Evolutionary conservation across 164 flowering plant genomes (phyloP).

Genomic region (Pachysandra terminalis): DNA sequence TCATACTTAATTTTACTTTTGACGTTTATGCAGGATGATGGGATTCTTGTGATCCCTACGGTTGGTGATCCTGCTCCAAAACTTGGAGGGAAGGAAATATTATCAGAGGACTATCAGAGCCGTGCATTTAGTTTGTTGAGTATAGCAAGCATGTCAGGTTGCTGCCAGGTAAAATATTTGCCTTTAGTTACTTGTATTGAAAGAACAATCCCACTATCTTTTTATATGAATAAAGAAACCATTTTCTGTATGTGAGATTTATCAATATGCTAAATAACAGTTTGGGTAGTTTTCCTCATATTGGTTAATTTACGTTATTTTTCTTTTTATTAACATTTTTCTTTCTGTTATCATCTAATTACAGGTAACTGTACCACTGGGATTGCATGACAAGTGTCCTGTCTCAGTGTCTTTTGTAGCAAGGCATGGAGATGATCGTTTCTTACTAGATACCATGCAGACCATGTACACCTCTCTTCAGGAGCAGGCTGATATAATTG

Average conservation of each 20-base stretch:
- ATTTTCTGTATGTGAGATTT: not conserved
- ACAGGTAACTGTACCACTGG: constrained; percentile 84
- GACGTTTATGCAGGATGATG: constrained; percentile 65
- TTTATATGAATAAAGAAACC: not conserved
- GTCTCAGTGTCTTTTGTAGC: constrained; percentile 86
- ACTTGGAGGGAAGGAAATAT: constrained; percentile 63
- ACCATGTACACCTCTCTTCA: constrained; percentile 63
- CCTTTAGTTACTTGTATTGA: constrained; percentile 5
- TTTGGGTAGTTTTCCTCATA: not conserved
- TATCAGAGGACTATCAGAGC: constrained; percentile 53
- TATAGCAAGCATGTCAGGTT: constrained; percentile 87
- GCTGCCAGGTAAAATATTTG: constrained; percentile 69
- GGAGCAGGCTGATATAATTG: constrained; percentile 52
- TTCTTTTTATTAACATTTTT: not conserved
- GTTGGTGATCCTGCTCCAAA: constrained; percentile 71
- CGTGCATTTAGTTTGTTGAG: constrained; percentile 45
- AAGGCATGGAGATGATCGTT: constrained; percentile 84
- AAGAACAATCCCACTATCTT: not conserved
- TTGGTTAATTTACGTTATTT: not conserved
- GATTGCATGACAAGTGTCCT: constrained; percentile 73
- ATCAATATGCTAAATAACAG: not conserved
- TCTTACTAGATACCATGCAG: constrained; percentile 73
- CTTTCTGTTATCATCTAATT: constrained; percentile 9
- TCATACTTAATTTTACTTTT: not conserved
- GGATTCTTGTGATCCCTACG: constrained; percentile 83